Base-by-base conservation (phyloP, 345 rosid species). In the Xanthoceras sorbifolium region DNA sequence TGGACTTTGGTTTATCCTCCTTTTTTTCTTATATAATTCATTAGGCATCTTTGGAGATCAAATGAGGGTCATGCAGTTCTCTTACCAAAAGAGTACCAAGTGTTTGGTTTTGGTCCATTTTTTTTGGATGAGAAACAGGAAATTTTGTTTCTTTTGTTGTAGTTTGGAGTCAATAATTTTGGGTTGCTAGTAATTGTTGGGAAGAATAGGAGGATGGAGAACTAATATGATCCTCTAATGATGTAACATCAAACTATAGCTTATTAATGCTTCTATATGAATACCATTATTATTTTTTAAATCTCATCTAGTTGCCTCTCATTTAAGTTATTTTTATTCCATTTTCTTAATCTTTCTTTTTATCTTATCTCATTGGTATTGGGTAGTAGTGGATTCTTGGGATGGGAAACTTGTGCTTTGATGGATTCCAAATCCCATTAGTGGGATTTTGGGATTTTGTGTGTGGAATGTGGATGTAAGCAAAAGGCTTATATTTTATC, bases 201-300 rank as follows among this genome's bases (percentile, higher is more conserved):
- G 62, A 69, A 74, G 23, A 76, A 73, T 52, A 79, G 73, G 67
- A 65, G 48, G 67, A 64, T 60, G 74, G 63, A 60, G 75, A 52
- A 69, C 50, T 12, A 22, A 61, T n/a, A n/a, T 63, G 79, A 71
- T 82, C 73, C 55, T 79, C 67, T 71, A 42, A 67, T 52, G 72
- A 82, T 80, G 84, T 82, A 84, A 77, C 78, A 76, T 78, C 83
- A 64, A 75, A 76, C 75, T 76, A 78, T 72, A 68, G 54, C 67
- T 71, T 32, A 75, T 40, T 29, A 57, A n/a, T 66, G 57, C 44
- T 69, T 63, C 76, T 83, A 29, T 59, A 72, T 57, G 59, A 52
- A 38, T 64, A 40, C 46, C 69, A 25, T 77, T 28, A 52, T 70
- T 28, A 48, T 70, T 40, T 72, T 1, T 61, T 4, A 0, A 36